phyloP scores from a whole-genome alignment of 768 basidiomycete species.

The Lactarius akahatsu region DNA sequence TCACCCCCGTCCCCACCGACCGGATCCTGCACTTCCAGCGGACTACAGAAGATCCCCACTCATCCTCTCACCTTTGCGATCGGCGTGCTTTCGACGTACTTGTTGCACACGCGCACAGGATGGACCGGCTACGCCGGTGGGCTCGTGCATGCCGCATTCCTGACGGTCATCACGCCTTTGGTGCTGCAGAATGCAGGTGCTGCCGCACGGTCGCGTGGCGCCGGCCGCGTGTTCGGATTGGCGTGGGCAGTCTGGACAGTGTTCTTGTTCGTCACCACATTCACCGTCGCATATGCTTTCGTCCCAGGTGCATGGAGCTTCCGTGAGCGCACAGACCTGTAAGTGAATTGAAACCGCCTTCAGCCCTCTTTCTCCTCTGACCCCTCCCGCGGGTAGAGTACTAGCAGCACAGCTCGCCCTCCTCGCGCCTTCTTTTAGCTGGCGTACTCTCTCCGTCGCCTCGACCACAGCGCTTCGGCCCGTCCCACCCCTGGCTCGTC shows the following conservation, averaged over 20 bases:
- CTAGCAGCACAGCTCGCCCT: conserved; percentile 51
- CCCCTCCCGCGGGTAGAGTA: conserved; percentile 42
- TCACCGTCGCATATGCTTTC: conserved; percentile 89
- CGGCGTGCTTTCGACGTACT: conserved; percentile 52
- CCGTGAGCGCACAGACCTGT: conserved; percentile 77
- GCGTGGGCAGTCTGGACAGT: conserved; percentile 62
- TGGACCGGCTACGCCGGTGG: conserved; percentile 74
- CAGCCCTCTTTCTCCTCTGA: not conserved
- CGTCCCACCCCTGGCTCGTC: conserved; percentile 11
- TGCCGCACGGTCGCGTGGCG: conserved; percentile 35
- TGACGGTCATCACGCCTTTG: conserved; percentile 60
- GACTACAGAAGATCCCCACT: conserved; percentile 33
- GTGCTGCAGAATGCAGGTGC: conserved; percentile 50
- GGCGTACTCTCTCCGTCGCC: conserved; percentile 31
- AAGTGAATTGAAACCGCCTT: conserved; percentile 34
- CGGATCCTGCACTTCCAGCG: not conserved
- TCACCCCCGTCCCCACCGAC: conserved; percentile 17
- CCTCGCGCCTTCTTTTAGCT: conserved; percentile 50
- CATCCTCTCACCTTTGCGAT: conserved; percentile 55
- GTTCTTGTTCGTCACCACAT: conserved; percentile 66
- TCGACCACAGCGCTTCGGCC: conserved; percentile 1
- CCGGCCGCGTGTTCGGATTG: conserved; percentile 51
- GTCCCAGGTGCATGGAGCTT: conserved; percentile 77
- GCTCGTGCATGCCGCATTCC: conserved; percentile 58
- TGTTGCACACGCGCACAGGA: conserved; percentile 58